These are phyloP conservation scores for Daldinia loculata DNA, from an alignment of 495 filamentous ascomycete genomes.

Conservation along the genomic window DNA sequence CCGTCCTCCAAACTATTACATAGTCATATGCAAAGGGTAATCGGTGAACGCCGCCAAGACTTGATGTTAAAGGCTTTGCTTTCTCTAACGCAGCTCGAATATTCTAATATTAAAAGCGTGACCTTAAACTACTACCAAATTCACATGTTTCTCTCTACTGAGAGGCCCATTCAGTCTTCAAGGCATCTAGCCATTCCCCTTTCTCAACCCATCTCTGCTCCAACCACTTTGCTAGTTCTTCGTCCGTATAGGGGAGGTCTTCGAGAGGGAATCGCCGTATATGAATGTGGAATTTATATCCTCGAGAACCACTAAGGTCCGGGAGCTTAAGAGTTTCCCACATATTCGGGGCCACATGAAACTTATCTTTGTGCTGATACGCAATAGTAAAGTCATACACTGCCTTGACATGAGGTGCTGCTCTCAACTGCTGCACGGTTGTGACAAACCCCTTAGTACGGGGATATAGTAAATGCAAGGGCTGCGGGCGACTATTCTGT, in stretches of 20 bases:
- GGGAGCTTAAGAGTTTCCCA: constrained; percentile 58
- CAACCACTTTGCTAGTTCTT: constrained; percentile 60
- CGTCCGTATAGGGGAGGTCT: constrained; percentile 57
- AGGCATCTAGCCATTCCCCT: constrained; percentile 59
- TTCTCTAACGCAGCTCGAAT: constrained; percentile 30
- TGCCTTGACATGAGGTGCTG: constrained; percentile 61
- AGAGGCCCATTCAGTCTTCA: constrained; percentile 42
- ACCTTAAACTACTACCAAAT: constrained; percentile 14
- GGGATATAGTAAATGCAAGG: constrained; percentile 64
- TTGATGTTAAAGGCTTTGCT: neutral
- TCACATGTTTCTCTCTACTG: constrained; percentile 10
- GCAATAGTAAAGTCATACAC: constrained; percentile 68
- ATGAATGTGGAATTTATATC: constrained; percentile 62
- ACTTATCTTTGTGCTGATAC: constrained; percentile 57
- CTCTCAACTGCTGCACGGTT: constrained; percentile 61
- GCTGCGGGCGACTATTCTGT: constrained; percentile 54
- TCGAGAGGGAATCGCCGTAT: constrained; percentile 56
- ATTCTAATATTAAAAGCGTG: constrained; percentile 28
- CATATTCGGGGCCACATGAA: constrained; percentile 60
- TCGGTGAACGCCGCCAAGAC: constrained; percentile 34
- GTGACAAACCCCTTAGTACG: constrained; percentile 65
- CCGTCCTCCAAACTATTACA: constrained; percentile 15
- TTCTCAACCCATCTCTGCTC: constrained; percentile 64
- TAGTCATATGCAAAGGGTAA: constrained; percentile 19
- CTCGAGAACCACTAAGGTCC: constrained; percentile 47